phyloP scores from a whole-genome alignment of 73 alveolate species.

The Paramecium octaurelia region DNA sequence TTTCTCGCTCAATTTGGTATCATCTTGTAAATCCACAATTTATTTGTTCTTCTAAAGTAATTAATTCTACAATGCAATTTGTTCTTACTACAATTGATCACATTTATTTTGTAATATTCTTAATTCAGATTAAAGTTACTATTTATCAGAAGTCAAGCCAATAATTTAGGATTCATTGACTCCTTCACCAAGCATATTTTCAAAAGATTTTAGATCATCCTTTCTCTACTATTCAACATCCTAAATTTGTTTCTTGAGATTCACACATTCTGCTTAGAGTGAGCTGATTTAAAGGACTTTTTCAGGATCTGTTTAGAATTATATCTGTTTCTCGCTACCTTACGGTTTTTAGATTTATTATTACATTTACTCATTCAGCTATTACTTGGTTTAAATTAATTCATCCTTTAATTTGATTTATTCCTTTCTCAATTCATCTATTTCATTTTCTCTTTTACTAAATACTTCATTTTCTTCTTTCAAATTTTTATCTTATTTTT shows the following conservation, averaged over 20 bases:
- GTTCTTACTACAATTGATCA: not conserved
- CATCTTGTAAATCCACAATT: not conserved
- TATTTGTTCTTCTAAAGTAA: not conserved
- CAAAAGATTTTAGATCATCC: not conserved
- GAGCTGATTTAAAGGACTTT: not conserved
- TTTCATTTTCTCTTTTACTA: no score
- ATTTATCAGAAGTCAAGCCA: not conserved
- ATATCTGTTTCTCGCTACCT: not conserved
- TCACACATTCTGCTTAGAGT: not conserved
- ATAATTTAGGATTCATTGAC: not conserved
- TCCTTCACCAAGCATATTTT: not conserved
- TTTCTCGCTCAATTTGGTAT: not conserved
- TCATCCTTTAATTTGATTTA: not conserved
- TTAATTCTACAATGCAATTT: not conserved
- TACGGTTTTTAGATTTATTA: not conserved
- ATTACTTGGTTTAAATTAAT: not conserved
- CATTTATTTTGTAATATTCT: not conserved
- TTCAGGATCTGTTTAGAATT: not conserved
- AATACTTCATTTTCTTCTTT: no score
- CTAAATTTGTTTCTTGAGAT: not conserved
- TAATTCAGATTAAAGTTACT: not conserved
- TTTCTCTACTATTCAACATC: not conserved
- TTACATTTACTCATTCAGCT: not conserved
- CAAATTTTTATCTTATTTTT: not conserved
- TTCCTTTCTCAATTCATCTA: not conserved